These are phyloP conservation scores for Clavispora vitiphila DNA, from an alignment of 805 yeast genomes.

Conservation along the genomic window DNA sequence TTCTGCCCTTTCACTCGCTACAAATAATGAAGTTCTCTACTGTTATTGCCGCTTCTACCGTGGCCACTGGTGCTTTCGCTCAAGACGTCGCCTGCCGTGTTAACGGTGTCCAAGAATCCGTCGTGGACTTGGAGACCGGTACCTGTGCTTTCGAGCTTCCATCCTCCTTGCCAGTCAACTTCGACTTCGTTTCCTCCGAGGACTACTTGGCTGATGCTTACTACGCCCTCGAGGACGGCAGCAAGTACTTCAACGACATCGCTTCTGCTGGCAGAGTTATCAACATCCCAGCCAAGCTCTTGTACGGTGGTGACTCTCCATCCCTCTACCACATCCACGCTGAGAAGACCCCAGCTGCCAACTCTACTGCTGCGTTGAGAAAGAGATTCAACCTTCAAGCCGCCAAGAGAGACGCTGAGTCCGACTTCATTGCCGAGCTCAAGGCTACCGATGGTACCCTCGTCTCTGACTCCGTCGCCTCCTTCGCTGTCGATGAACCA, in stretches of 20 bases:
- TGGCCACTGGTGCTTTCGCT: conserved; percentile 23
- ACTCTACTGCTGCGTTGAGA: conserved; percentile 39
- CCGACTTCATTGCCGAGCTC: conserved; percentile 20
- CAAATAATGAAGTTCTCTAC: conserved; percentile 16
- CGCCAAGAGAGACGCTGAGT: conserved; percentile 28
- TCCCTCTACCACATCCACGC: conserved; percentile 28
- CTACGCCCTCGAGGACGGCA: conserved; percentile 22
- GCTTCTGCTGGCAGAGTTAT: conserved; percentile 29
- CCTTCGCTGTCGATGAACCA: conserved; percentile 6
- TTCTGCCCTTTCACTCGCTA: conserved; percentile 9
- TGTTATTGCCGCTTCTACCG: conserved; percentile 17
- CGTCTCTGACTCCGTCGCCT: conserved; percentile 10
- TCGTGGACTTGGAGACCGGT: conserved; percentile 39
- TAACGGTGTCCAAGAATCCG: conserved; percentile 27
- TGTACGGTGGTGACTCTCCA: conserved; percentile 19
- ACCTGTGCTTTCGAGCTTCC: conserved; percentile 35
- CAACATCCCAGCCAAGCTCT: conserved; percentile 25
- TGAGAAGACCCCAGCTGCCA: conserved; percentile 24
- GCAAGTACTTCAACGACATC: conserved; percentile 32
- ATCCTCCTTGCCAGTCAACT: conserved; percentile 19
- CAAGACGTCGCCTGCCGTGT: conserved; percentile 34
- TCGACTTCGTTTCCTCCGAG: conserved; percentile 22
- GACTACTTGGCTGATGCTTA: conserved; percentile 32
- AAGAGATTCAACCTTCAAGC: conserved; percentile 27
- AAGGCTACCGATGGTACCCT: conserved; percentile 24